A percentile compares a stretch with the other conserved stretches of the same genome.
Conservation (phyloP, 2,329 filamentous ascomycete species). For the Fusarium sp. region DNA sequence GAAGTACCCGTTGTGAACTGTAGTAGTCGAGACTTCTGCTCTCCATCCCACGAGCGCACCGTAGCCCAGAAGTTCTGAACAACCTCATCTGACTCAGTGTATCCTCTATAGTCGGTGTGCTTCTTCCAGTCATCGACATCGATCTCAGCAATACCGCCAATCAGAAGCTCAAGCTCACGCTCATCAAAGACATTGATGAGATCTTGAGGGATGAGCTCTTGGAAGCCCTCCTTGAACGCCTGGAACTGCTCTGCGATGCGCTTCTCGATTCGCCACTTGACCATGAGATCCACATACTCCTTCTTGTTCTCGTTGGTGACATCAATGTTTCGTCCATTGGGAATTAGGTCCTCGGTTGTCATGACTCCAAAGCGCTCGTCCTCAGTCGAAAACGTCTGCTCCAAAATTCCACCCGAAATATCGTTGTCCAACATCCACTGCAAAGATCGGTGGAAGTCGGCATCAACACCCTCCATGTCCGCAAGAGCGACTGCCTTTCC, state of each 20-base stretch:
- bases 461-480: conserved; percentile 99
- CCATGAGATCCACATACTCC: conserved; percentile 98
- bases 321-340: conserved; percentile 88
- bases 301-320: conserved; percentile 99
- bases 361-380: conserved; percentile 97
- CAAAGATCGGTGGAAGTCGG: conserved; percentile 95
- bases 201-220: conserved; percentile 95
- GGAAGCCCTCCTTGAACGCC: conserved; percentile 96
- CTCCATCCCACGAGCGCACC: conserved; percentile 95
- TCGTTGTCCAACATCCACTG: conserved; percentile 99
- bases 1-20: conserved; percentile 98
- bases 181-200: conserved; percentile 99
- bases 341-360: conserved; percentile 93
- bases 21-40: conserved; percentile 95
- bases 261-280: conserved; percentile 99
- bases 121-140: conserved; percentile 99
- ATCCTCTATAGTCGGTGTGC: conserved; percentile 98
- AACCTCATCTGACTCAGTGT: conserved; percentile 97
- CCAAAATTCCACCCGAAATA: conserved; percentile 89
- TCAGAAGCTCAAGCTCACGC: conserved; percentile 93
- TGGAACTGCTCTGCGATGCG: conserved; percentile 98
- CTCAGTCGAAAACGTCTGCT: conserved; percentile 96
- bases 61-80: conserved; percentile 99
- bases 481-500: conserved; percentile 90
- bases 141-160: conserved; percentile 99